A percentile compares a stretch with the other conserved stretches of the same genome.
phyloP scores from a whole-genome alignment of 306 rosid genomes.

The Glycine latifolia region DNA sequence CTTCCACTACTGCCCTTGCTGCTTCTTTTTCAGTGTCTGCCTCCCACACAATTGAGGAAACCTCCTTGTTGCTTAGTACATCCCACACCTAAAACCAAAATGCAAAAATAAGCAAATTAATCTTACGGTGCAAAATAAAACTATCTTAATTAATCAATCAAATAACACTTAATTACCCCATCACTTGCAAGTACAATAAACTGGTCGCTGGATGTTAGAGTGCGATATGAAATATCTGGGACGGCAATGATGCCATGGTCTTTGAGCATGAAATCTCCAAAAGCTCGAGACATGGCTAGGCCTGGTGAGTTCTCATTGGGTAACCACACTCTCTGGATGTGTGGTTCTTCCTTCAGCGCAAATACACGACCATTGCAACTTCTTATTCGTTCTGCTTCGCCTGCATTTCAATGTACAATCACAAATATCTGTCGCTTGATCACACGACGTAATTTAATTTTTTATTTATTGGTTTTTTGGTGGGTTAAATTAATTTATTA shows the following conservation, averaged over 20 bases:
- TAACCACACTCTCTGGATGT: conserved; percentile 70
- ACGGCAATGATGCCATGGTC: conserved; percentile 66
- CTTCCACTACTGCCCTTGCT: conserved; percentile 60
- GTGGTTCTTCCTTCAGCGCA: conserved; percentile 64
- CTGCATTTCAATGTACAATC: conserved; percentile 34
- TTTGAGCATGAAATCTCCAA: conserved; percentile 72
- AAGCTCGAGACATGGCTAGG: conserved; percentile 80
- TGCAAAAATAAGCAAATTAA: too few relatives aligned
- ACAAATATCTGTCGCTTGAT: neutral
- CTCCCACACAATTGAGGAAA: conserved; percentile 58
- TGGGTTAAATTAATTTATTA: neutral
- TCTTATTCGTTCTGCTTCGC: conserved; percentile 62
- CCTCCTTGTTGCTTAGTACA: conserved; percentile 63
- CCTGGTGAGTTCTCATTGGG: conserved; percentile 66
- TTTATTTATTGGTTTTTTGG: neutral
- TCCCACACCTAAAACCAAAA: conserved; percentile 62
- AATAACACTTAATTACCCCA: conserved; percentile 55
- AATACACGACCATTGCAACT: conserved; percentile 62
- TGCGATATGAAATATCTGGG: conserved; percentile 59
- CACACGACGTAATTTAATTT: neutral
- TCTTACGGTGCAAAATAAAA: too few relatives aligned
- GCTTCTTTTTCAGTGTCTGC: conserved; percentile 55
- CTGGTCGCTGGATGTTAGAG: conserved; percentile 52
- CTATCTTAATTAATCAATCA: too few relatives aligned
- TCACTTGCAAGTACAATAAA: conserved; percentile 68